These are phyloP conservation scores for Saccharomyces hybrid DNA, from an alignment of 1,139 yeast species.

Conservation along the genomic window DNA sequence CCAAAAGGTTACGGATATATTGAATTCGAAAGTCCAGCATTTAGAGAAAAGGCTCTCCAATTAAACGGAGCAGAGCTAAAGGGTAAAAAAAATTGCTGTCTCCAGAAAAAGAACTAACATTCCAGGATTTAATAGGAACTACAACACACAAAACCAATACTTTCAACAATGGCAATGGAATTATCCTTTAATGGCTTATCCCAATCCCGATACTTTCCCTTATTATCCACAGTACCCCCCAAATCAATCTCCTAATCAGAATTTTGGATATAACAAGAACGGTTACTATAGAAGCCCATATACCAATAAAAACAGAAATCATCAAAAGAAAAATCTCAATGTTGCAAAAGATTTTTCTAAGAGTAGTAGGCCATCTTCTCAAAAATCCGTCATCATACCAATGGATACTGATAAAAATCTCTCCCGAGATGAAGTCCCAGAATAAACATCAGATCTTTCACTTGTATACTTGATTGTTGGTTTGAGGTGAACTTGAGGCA, in stretches of 20 bases:
- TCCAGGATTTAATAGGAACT: constrained; percentile 31
- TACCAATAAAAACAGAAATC: neutral
- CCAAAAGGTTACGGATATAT: constrained; percentile 68
- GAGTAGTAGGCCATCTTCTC: neutral
- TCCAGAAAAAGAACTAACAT: constrained; percentile 61
- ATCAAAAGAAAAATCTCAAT: neutral
- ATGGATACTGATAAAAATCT: neutral
- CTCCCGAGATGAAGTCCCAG: neutral
- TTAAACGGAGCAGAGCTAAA: constrained; percentile 46
- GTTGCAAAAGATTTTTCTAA: neutral
- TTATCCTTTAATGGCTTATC: neutral
- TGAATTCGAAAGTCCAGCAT: constrained; percentile 47
- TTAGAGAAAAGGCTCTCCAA: constrained; percentile 46
- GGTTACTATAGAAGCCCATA: neutral
- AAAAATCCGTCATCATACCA: neutral
- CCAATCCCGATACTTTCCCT: neutral
- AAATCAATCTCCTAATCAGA: neutral
- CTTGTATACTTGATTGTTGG: neutral
- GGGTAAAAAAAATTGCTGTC: constrained; percentile 50
- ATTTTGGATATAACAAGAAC: neutral
- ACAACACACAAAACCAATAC: neutral
- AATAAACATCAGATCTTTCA: neutral
- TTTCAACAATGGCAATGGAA: neutral
- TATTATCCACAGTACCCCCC: neutral
- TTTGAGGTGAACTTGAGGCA: neutral